These are phyloP conservation scores for Penicillium odoratum DNA, from an alignment of 495 filamentous ascomycete genomes.

Conservation along the genomic window DNA sequence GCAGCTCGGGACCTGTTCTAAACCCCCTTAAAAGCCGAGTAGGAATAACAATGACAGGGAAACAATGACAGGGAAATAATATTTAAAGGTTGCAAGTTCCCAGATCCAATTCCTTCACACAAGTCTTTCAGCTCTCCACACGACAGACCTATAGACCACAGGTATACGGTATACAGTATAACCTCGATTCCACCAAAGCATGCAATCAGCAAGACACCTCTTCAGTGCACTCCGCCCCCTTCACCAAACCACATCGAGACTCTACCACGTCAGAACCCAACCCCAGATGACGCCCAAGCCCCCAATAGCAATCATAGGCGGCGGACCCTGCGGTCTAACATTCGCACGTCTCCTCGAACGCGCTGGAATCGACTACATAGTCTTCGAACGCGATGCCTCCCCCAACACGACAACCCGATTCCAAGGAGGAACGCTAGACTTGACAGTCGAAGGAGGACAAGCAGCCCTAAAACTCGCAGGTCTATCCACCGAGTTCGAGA, in stretches of 20 bases:
- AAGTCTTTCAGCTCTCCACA: neutral
- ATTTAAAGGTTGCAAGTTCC: neutral
- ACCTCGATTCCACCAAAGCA: neutral
- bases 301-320: conserved; percentile 57
- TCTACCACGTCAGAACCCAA: neutral
- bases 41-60: neutral
- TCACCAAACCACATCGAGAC: neutral
- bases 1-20: neutral
- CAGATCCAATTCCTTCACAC: neutral
- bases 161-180: too few species aligned
- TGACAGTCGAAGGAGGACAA: conserved; percentile 52
- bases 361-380: conserved; percentile 36
- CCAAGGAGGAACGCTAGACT: conserved; percentile 54
- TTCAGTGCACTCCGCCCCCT: neutral
- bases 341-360: conserved; percentile 54
- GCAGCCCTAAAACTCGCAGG: conserved; percentile 50
- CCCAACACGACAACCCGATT: conserved; percentile 25
- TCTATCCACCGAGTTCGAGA: conserved; percentile 47
- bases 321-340: conserved; percentile 55
- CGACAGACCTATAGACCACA: neutral
- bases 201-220: neutral
- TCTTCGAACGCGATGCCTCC: conserved; percentile 51
- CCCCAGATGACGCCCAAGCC: neutral
- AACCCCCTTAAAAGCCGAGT: neutral
- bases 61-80: too few species aligned